These are phyloP conservation scores for Dipodascus albidus DNA, from an alignment of 805 yeast genomes.

Conservation along the genomic window DNA sequence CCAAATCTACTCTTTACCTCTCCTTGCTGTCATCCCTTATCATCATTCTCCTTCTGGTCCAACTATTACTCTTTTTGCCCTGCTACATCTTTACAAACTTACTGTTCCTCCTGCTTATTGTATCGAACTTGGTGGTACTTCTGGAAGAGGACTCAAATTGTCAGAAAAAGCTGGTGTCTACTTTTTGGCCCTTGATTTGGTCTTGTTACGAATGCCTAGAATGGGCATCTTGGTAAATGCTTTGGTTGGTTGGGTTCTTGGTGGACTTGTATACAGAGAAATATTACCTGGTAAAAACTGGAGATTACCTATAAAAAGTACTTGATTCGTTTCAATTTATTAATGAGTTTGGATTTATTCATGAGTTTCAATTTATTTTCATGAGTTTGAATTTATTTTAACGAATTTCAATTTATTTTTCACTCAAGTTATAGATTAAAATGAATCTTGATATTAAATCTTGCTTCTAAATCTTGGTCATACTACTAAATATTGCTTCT, in stretches of 20 bases:
- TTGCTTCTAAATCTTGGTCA: too few species aligned
- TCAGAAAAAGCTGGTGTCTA: slow-evolving; percentile 29
- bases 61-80: slow-evolving; percentile 21
- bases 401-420: too few species aligned
- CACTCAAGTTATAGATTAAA: too few species aligned
- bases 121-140: slow-evolving; percentile 21
- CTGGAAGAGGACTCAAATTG: slow-evolving; percentile 12
- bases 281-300: slow-evolving; percentile 30
- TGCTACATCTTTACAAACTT: slow-evolving; percentile 27
- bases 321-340: too few species aligned
- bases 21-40: not conserved
- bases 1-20: slow-evolving; percentile 1
- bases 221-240: slow-evolving; percentile 20
- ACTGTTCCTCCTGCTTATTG: slow-evolving; percentile 31
- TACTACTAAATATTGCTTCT: too few species aligned
- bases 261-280: slow-evolving; percentile 26
- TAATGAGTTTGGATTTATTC: too few species aligned
- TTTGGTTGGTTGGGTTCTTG: slow-evolving; percentile 28
- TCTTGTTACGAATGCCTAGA: slow-evolving; percentile 22
- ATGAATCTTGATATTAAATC: too few species aligned
- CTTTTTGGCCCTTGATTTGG: slow-evolving; percentile 25
- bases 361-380: too few species aligned
- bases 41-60: slow-evolving; percentile 5
- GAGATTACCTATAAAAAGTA: too few species aligned
- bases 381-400: too few species aligned